Evolutionary conservation across 2,329 filamentous ascomycete species (phyloP), one percentile per base, ranked within the genome.

Genomic region (Phialophora expanda): DNA sequence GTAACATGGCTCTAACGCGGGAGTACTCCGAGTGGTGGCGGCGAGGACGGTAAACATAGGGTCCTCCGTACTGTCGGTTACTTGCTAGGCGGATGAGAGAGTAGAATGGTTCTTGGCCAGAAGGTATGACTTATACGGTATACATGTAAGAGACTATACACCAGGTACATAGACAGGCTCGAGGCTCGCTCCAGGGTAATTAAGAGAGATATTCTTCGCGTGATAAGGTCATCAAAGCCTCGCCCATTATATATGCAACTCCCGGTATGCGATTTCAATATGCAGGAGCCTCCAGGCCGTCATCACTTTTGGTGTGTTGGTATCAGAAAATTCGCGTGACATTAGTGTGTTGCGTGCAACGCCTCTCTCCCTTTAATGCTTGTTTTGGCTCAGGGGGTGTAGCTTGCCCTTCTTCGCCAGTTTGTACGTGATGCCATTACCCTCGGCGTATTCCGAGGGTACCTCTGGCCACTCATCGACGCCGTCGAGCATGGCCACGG

Each of bases 401-500:
- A 57, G 54, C 41, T 67, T 69, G 60, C 58, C 62, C 67, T 69
- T 71, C 66, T 66, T 69, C 58, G 60, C 55, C 48, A 71, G 59
- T 32, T 64, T 65, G 28, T 53, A 38, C 8, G 22, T 30, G 30
- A 69, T 55, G 20, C 67, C 67, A 44, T 68, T 71, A 26, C 66
- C 69, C 26, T 64, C 53, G 24, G 62, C 44, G 24, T 71, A 77
- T 56, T 74, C 74, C 9, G 62, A 34, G 24, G 71, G 71, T 14
- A 71, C 64, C 60, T 65, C 56, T 12, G 71, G 71, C 70, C 70
- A 79, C 9, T 72, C 66, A 64, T 79, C 77, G 8, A 78, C 71
- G 2, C 78, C 78, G 56, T 79, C 78, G 46, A 79, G 69, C 9
- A 87, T 78, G 0, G 82, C 80, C 74, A 86, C 73, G n/a, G 78